These are phyloP conservation scores for Neonectria coccinea DNA, from an alignment of 2,329 filamentous ascomycete genomes.

Conservation along the genomic window DNA sequence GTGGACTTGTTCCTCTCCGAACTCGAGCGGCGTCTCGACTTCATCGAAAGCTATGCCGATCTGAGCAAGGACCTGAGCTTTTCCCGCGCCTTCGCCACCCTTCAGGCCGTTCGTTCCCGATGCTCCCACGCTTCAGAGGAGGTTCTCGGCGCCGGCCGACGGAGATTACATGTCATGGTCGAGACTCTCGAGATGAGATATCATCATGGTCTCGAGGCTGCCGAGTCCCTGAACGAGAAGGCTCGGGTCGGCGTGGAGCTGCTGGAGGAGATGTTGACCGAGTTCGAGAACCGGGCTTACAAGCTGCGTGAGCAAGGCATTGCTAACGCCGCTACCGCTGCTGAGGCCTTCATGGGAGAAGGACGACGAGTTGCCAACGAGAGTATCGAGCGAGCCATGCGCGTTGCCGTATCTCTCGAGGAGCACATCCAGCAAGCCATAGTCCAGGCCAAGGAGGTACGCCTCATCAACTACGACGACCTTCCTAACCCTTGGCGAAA, in stretches of 20 bases:
- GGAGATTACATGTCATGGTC: constrained; percentile 87
- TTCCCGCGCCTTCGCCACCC: constrained; percentile 83
- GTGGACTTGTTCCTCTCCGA: constrained; percentile 87
- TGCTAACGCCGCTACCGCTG: constrained; percentile 73
- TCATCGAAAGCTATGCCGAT: constrained; percentile 89
- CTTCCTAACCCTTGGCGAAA: constrained; percentile 92
- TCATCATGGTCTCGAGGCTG: constrained; percentile 84
- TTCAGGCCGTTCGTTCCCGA: constrained; percentile 86
- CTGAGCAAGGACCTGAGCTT: constrained; percentile 86
- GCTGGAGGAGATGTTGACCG: constrained; percentile 85
- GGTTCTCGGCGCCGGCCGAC: constrained; percentile 86
- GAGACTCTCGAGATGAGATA: constrained; percentile 92
- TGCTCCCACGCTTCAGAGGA: constrained; percentile 93
- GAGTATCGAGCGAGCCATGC: constrained; percentile 79
- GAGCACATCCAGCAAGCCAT: constrained; percentile 87
- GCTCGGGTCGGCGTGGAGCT: constrained; percentile 87
- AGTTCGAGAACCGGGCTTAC: constrained; percentile 85
- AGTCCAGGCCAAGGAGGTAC: constrained; percentile 78
- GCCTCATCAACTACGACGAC: constrained; percentile 89
- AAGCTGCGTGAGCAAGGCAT: constrained; percentile 83
- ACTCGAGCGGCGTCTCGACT: constrained; percentile 86
- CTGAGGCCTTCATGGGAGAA: constrained; percentile 79
- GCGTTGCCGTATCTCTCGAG: constrained; percentile 84
- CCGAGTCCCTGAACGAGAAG: constrained; percentile 91
- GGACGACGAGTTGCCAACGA: constrained; percentile 85